These are phyloP conservation scores for Puccinia coronata DNA, from an alignment of 1,284 basidiomycete genomes.

Conservation along the genomic window DNA sequence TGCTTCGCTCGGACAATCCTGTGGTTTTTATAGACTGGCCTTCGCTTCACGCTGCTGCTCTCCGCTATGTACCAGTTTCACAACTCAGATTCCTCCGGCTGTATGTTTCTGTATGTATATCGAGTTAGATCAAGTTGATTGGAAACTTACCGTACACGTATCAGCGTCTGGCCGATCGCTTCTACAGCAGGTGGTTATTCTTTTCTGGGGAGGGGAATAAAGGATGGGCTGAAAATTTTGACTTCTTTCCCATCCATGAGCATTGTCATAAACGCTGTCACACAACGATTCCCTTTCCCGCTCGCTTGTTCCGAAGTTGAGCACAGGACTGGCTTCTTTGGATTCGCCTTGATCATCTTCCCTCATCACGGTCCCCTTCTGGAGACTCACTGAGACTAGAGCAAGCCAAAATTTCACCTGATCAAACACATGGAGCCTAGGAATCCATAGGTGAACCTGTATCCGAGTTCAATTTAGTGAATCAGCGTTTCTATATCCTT, in stretches of 20 bases:
- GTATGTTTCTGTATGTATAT: conserved; percentile 2
- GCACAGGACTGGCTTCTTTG: neutral
- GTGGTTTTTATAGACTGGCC: neutral
- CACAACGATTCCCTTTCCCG: neutral
- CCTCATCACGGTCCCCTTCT: conserved; percentile 7
- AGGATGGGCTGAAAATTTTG: neutral
- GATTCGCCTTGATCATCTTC: neutral
- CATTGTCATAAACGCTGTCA: conserved; percentile 2
- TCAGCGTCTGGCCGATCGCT: conserved; percentile 39
- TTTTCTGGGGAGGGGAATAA: neutral
- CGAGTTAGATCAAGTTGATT: too few species aligned
- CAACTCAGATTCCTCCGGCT: conserved; percentile 27
- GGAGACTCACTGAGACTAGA: neutral
- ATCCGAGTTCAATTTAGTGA: conserved; percentile 13
- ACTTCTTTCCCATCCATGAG: neutral
- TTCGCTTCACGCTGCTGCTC: conserved; percentile 24
- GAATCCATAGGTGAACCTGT: conserved; percentile 22
- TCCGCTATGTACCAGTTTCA: conserved; percentile 8
- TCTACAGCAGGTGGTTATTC: neutral
- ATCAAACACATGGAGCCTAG: neutral
- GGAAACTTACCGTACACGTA: conserved; percentile 22
- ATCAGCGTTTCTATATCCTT: conserved; percentile 24
- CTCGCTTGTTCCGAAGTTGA: conserved; percentile 5
- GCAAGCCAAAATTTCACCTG: neutral
- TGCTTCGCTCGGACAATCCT: conserved; percentile 10